These are phyloP conservation scores for Neohortaea acidophila DNA, from an alignment of 495 filamentous ascomycete species.

Conservation along the genomic window DNA sequence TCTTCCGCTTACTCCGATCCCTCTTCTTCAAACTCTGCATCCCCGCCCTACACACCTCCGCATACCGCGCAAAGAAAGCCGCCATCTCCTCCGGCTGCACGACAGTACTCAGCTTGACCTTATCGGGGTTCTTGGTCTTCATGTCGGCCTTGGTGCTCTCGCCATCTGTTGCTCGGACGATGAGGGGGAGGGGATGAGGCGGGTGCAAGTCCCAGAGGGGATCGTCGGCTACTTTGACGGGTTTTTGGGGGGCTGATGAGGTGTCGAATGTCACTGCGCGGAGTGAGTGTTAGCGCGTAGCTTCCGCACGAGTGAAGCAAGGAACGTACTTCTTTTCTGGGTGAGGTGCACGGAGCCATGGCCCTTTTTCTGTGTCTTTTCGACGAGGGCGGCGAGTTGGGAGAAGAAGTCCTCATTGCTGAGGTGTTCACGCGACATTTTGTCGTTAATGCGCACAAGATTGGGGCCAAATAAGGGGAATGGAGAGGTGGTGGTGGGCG, in stretches of 20 bases:
- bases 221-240: conserved; percentile 24
- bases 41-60: conserved; percentile 78
- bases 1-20: conserved; percentile 70
- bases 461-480: no score
- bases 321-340: conserved; percentile 57
- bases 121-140: conserved; percentile 32
- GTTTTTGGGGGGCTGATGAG: conserved; percentile 6
- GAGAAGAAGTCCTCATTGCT: conserved; percentile 83
- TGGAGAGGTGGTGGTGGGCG: no score
- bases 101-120: conserved; percentile 72
- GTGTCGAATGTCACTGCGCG: conserved; percentile 18
- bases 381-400: conserved; percentile 59
- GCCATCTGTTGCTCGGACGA: conserved; percentile 75
- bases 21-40: conserved; percentile 87
- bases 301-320: background rate
- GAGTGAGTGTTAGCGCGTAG: background rate
- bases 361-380: conserved; percentile 46
- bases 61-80: conserved; percentile 68
- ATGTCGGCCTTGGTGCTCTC: conserved; percentile 36
- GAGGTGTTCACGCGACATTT: conserved; percentile 41
- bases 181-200: conserved; percentile 45
- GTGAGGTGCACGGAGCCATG: conserved; percentile 70
- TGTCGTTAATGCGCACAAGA: no score
- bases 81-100: conserved; percentile 63
- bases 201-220: conserved; percentile 41